Evolutionary conservation across 2,329 filamentous ascomycete species (phyloP).

Genomic region (Alternaria sp.): DNA sequence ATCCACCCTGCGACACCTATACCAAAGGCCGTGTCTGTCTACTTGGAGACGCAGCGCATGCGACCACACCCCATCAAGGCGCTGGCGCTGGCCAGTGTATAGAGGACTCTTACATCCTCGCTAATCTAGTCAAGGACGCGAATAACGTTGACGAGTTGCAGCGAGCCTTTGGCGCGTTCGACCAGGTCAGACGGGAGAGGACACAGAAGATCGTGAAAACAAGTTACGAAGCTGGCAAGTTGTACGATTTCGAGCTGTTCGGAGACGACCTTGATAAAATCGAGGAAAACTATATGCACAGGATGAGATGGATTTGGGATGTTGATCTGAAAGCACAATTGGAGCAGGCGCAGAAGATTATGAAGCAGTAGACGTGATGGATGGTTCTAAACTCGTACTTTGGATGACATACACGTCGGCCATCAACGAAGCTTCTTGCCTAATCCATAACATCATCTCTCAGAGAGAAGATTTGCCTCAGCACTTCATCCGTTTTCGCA

Average conservation of each 20-base stretch:
- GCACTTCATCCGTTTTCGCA: conserved; percentile 76
- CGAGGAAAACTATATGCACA: conserved; percentile 38
- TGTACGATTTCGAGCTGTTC: conserved; percentile 53
- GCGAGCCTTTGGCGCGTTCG: conserved; percentile 43
- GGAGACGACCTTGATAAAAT: conserved; percentile 53
- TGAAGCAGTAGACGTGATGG: conserved; percentile 12
- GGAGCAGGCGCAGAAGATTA: conserved; percentile 41
- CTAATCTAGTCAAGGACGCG: conserved; percentile 41
- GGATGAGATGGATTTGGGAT: conserved; percentile 55
- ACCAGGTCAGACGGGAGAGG: conserved; percentile 39
- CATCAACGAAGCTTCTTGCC: not conserved
- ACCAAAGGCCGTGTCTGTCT: conserved; percentile 57
- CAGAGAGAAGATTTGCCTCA: conserved; percentile 78
- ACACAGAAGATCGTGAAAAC: conserved; percentile 41
- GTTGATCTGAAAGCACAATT: conserved; percentile 50
- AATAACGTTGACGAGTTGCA: conserved; percentile 41
- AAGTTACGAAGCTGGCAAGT: conserved; percentile 43
- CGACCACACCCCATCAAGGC: conserved; percentile 64
- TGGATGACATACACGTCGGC: not conserved
- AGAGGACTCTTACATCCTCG: conserved; percentile 59
- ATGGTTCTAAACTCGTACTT: not conserved
- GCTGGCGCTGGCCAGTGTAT: conserved; percentile 66
- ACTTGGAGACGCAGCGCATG: conserved; percentile 67
- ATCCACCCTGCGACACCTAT: conserved; percentile 59
- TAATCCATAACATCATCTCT: conserved; percentile 74